These are phyloP conservation scores for Kwoniella sp. DNA, from an alignment of 768 basidiomycete genomes.

Conservation along the genomic window DNA sequence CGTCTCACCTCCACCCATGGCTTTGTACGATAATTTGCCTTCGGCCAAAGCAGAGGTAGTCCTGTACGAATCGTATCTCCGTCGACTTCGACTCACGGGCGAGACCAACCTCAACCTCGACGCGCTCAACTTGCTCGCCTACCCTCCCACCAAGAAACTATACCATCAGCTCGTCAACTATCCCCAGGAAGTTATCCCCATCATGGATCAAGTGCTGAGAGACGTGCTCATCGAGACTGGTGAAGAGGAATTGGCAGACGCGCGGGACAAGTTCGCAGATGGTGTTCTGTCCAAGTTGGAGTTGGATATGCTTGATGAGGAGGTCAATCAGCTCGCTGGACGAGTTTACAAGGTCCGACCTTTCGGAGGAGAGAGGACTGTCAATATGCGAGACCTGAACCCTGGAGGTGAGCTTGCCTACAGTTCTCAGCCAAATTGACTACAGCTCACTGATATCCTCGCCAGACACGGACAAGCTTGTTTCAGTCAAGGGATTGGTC, in stretches of 20 bases:
- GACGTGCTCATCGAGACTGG: conserved; percentile 87
- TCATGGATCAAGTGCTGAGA: conserved; percentile 94
- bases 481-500: conserved; percentile 92
- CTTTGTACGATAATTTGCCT: conserved; percentile 53
- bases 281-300: conserved; percentile 68
- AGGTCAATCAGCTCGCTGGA: conserved; percentile 83
- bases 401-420: conserved; percentile 69
- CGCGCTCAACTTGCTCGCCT: conserved; percentile 79
- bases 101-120: conserved; percentile 92
- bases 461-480: conserved; percentile 94
- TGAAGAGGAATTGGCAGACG: conserved; percentile 64
- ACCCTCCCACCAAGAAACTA: conserved; percentile 79
- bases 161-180: conserved; percentile 84
- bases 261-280: conserved; percentile 58
- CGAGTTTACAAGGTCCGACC: conserved; percentile 92
- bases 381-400: conserved; percentile 95
- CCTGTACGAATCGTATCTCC: conserved; percentile 78
- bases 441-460: conserved; percentile 13
- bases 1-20: conserved; percentile 39
- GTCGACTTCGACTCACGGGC: conserved; percentile 86
- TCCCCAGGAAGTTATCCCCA: conserved; percentile 95
- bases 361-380: conserved; percentile 67
- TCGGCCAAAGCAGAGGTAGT: conserved; percentile 45
- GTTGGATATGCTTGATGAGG: conserved; percentile 84
- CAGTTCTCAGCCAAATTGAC: neutral